Base-by-base conservation (phyloP, 2,329 filamentous ascomycete genomes). In the Arthrobotrys megalospora region DNA sequence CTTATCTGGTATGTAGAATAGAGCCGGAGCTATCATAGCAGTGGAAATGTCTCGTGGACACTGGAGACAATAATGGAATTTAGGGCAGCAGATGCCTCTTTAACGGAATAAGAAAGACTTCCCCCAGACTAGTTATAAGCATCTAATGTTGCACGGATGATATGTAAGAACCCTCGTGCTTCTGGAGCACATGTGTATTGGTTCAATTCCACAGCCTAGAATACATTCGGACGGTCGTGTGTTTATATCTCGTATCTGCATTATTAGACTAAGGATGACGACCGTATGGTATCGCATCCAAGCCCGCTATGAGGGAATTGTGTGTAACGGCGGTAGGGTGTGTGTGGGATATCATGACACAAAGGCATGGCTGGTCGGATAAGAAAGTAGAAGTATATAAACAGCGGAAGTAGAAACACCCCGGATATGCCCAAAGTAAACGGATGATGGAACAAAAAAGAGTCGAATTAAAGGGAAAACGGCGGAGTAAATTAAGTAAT, bases 401-500 rank as follows among this genome's bases (percentile, higher is more conserved):
- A 77, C 66, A 77, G 52, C 69, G 69, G 66, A 79, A 71, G 76
- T 71, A 72, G 53, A 65, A 69, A 78, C 69, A 79, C 68, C 68
- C 67, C 67, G 76, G 72, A 79, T 65, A 79, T 79, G 68, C 66
- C 66, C 67, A 79, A 72, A 55, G 53, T 45, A 50, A 72, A 63
- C 47, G 34, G 58, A 79, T 66, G 58, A 63, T 21, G 60, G 43
- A 60, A 64, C 53, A 65, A 41, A 53, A 71, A 78, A 32, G 50
- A 28, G 24, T 28, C 45, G 43, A 41, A 47, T 73, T 34, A 58
- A 73, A 28, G 68, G 45, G 24, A 36, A 58, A 55, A 73, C 62
- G 45, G 60, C 52, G 38, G 24, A 28, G 24, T 69, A 72, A 81
- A 83, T 84, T 85, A 87, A 87, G 84, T 86, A 87, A 89, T 88